Evolutionary conservation across 1,284 basidiomycete species (phyloP).

Genomic region (Schizophyllum commune): DNA sequence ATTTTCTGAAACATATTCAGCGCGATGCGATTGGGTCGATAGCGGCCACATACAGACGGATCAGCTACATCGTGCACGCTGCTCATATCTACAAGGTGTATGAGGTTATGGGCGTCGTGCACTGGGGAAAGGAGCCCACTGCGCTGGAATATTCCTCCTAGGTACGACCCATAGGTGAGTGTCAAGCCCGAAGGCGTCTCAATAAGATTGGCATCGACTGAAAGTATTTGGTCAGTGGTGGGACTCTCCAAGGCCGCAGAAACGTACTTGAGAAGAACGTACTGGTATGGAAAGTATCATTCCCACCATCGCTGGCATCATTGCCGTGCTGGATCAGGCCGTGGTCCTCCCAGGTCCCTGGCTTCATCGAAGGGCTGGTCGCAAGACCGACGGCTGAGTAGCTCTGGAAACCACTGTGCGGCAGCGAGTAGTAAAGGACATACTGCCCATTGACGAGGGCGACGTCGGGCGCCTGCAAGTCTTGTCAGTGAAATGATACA

Average conservation of each 20-base stretch:
- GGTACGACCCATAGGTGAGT: slow-evolving; percentile 9
- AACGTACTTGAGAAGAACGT: too few species aligned
- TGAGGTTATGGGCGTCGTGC: too few species aligned
- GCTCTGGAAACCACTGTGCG: slow-evolving; percentile 21
- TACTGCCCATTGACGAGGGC: slow-evolving; percentile 13
- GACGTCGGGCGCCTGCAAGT: slow-evolving; percentile 10
- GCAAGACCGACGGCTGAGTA: slow-evolving; percentile 26
- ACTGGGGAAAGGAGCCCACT: not conserved
- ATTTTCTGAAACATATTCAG: slow-evolving; percentile 1
- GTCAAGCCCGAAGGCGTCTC: slow-evolving; percentile 5
- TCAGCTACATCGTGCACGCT: too few species aligned
- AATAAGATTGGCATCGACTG: slow-evolving; percentile 11
- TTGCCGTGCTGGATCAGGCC: slow-evolving; percentile 21
- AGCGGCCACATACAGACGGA: too few species aligned
- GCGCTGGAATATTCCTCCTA: slow-evolving; percentile 7
- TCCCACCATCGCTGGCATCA: too few species aligned
- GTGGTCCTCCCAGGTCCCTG: slow-evolving; percentile 26
- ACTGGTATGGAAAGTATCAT: too few species aligned
- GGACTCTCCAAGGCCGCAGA: too few species aligned
- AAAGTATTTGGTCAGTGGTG: slow-evolving; percentile 6
- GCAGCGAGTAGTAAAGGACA: slow-evolving; percentile 24
- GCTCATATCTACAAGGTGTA: too few species aligned
- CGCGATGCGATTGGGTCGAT: too few species aligned
- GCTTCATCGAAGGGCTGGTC: slow-evolving; percentile 22
- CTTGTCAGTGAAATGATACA: not conserved